These are phyloP conservation scores for Friedmanniomyces endolithicus DNA, from an alignment of 495 filamentous ascomycete species.

Conservation along the genomic window DNA sequence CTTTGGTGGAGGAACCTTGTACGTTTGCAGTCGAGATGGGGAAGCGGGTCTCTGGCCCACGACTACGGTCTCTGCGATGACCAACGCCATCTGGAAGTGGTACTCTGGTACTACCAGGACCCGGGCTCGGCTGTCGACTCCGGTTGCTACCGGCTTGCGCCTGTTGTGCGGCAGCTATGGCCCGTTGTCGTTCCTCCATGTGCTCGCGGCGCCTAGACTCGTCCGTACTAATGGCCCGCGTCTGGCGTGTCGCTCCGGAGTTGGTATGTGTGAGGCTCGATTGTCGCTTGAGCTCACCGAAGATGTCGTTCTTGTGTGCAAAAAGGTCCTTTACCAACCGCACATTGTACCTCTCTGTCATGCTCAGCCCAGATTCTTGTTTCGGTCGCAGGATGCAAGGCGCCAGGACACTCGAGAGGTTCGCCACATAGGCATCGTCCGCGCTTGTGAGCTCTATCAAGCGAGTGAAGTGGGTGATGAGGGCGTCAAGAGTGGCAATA, in stretches of 20 bases:
- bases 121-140: constrained; percentile 55
- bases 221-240: constrained; percentile 81
- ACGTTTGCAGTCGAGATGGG: constrained; percentile 44
- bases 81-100: constrained; percentile 29
- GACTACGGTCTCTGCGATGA: constrained; percentile 66
- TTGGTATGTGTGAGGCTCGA: constrained; percentile 50
- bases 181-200: constrained; percentile 82
- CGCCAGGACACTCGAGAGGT: constrained; percentile 66
- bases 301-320: constrained; percentile 84
- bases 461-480: constrained; percentile 95
- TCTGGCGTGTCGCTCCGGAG: constrained; percentile 35
- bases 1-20: constrained; percentile 39
- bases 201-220: constrained; percentile 89
- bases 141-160: constrained; percentile 39
- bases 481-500: constrained; percentile 93
- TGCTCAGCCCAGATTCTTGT: constrained; percentile 73
- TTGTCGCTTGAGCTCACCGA: constrained; percentile 89
- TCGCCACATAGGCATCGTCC: constrained; percentile 70
- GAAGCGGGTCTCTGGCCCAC: constrained; percentile 70
- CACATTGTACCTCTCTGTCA: constrained; percentile 88
- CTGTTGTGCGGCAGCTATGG: constrained; percentile 61
- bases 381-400: constrained; percentile 82
- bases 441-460: constrained; percentile 94
- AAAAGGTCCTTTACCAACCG: constrained; percentile 89
- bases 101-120: constrained; percentile 16